Percentiles rank a stretch among this genome's conserved stretches.
Conservation (phyloP, 1,284 basidiomycete species). For the Testicularia cyperi region DNA sequence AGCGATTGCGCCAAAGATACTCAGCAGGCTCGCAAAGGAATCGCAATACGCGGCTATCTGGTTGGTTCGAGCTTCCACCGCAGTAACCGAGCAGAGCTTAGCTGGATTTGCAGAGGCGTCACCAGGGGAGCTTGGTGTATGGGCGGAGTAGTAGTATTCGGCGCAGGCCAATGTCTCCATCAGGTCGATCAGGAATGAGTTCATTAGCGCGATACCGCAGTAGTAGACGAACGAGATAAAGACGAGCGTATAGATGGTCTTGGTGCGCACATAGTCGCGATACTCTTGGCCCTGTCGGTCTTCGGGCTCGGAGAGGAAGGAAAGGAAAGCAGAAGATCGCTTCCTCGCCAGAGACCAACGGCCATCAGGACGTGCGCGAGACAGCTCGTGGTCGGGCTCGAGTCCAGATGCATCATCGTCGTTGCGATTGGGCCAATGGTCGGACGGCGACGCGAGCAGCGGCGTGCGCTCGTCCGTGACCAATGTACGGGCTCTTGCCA, state of each 20-base stretch:
- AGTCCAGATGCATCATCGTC: too few relatives aligned
- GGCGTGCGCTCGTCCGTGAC: too few relatives aligned
- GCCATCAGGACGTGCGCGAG: too few relatives aligned
- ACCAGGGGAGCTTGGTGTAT: background rate
- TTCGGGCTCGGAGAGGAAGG: constrained; percentile 28
- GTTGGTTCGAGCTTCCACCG: constrained; percentile 23
- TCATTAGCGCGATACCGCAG: constrained; percentile 5
- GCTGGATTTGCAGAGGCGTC: constrained; percentile 1
- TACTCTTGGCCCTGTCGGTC: constrained; percentile 20
- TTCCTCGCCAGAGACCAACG: constrained; percentile 18
- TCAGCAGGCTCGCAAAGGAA: constrained; percentile 2
- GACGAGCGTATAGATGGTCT: constrained; percentile 9
- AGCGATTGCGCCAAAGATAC: constrained; percentile 7
- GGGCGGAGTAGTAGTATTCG: constrained; percentile 22
- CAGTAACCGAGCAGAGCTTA: constrained; percentile 13
- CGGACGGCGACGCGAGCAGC: too few relatives aligned
- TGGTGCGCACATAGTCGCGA: constrained; percentile 8
- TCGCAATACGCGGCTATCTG: constrained; percentile 9
- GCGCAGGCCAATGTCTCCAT: constrained; percentile 25
- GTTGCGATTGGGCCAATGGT: too few relatives aligned
- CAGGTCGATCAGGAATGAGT: constrained; percentile 12
- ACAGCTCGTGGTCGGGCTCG: too few relatives aligned
- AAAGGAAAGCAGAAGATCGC: constrained; percentile 28
- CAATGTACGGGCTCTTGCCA: too few relatives aligned
- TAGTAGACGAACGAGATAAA: constrained; percentile 4